phyloP scores from a whole-genome alignment of 73 alveolate species.

The Paramecium caudatum region DNA sequence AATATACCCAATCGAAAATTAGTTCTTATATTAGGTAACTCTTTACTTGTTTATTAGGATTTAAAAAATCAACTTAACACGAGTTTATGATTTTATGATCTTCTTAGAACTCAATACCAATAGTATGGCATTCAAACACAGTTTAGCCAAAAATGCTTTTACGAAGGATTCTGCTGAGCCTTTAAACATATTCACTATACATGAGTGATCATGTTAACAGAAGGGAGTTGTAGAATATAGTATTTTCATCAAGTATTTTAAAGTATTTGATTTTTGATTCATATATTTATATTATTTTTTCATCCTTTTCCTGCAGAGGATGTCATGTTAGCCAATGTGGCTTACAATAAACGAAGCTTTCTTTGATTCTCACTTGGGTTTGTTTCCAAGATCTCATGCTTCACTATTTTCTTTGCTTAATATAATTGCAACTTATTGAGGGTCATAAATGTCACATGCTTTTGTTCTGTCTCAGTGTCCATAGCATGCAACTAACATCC shows the following conservation, averaged over 20 bases:
- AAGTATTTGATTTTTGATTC: conserved; percentile 25
- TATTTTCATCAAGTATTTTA: conserved; percentile 20
- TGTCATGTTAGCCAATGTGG: conserved; percentile 58
- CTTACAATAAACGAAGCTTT: conserved; percentile 12
- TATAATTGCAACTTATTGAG: conserved; percentile 27
- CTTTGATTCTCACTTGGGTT: neutral
- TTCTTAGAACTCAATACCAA: conserved; percentile 28
- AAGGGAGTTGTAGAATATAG: conserved; percentile 47
- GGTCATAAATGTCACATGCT: conserved; percentile 12
- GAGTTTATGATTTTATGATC: neutral
- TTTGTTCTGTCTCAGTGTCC: conserved; percentile 1
- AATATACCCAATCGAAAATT: conserved; percentile 36
- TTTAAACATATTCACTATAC: neutral
- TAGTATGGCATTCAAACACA: conserved; percentile 25
- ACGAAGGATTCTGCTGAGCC: conserved; percentile 26
- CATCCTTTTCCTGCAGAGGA: conserved; percentile 60
- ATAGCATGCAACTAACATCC: conserved; percentile 19
- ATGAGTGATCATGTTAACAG: conserved; percentile 16
- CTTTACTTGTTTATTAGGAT: conserved; percentile 14
- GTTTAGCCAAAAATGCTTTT: conserved; percentile 58
- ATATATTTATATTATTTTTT: neutral
- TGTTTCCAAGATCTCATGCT: conserved; percentile 9
- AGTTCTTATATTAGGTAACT: neutral
- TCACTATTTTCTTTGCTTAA: conserved; percentile 59
- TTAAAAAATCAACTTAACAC: neutral